Conservation (phyloP, 106 monocot genomes). For the Dioscorea alata region DNA sequence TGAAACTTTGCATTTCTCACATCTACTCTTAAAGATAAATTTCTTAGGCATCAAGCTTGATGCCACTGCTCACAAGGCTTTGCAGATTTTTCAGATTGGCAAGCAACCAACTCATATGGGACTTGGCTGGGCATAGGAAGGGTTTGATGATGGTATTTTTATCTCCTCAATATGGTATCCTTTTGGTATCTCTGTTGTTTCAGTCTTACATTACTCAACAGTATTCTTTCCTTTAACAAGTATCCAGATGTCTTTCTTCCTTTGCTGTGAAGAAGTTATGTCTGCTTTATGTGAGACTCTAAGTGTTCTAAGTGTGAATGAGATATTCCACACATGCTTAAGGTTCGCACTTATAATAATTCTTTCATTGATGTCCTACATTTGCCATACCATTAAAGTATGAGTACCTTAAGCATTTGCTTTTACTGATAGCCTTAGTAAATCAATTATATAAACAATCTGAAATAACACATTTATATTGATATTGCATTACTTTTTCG, state of each 20-base stretch:
- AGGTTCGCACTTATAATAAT: too few relatives aligned
- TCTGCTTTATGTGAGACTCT: slow-evolving; percentile 76
- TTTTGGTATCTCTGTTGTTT: neutral
- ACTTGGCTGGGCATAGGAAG: slow-evolving; percentile 57
- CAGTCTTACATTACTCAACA: neutral
- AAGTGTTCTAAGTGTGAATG: slow-evolving; percentile 68
- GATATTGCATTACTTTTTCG: too few relatives aligned
- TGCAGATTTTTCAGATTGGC: slow-evolving; percentile 94
- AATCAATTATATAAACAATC: neutral
- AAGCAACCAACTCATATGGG: slow-evolving; percentile 99
- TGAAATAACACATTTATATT: too few relatives aligned
- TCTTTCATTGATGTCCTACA: too few relatives aligned
- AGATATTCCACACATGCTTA: slow-evolving; percentile 26
- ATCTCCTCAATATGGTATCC: slow-evolving; percentile 85
- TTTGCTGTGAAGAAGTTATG: slow-evolving; percentile 79
- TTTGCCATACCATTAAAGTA: neutral
- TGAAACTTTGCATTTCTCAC: too few relatives aligned
- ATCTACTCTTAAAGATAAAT: slow-evolving; percentile 65
- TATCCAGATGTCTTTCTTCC: slow-evolving; percentile 78
- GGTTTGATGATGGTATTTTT: slow-evolving; percentile 53
- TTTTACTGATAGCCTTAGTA: neutral
- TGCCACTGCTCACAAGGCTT: slow-evolving; percentile 80
- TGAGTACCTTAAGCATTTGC: neutral
- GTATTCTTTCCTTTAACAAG: slow-evolving; percentile 12
- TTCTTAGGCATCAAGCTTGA: slow-evolving; percentile 98